A percentile compares a stretch with the other conserved stretches of the same genome.
Conservation (phyloP, 352 stramenopile genomes). For the Globisporangium echinulatum region DNA sequence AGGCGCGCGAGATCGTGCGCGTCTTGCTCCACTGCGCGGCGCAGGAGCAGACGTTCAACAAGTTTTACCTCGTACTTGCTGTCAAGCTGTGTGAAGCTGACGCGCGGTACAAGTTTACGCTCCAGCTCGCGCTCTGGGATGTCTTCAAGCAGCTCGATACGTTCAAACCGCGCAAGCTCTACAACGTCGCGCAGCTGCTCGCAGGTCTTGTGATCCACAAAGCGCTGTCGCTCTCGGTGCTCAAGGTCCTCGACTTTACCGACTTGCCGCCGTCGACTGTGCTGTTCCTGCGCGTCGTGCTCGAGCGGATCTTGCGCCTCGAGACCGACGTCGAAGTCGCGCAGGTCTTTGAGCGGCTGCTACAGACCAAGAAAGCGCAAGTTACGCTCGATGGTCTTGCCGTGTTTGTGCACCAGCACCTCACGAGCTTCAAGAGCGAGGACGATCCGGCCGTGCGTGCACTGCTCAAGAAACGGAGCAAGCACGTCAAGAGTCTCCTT, state of each 20-base stretch:
- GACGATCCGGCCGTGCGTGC: slow-evolving; percentile 26
- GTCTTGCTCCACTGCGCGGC: slow-evolving; percentile 93
- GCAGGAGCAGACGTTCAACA: slow-evolving; percentile 90
- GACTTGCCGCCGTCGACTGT: slow-evolving; percentile 78
- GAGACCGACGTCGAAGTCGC: slow-evolving; percentile 61
- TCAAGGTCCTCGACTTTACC: slow-evolving; percentile 93
- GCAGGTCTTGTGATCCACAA: slow-evolving; percentile 62
- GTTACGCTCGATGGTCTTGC: slow-evolving; percentile 72
- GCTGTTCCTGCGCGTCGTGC: slow-evolving; percentile 85
- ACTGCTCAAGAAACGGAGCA: slow-evolving; percentile 55
- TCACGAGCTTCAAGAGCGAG: slow-evolving; percentile 53
- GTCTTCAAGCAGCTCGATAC: slow-evolving; percentile 90
- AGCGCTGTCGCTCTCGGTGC: slow-evolving; percentile 69
- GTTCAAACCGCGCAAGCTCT: slow-evolving; percentile 81
- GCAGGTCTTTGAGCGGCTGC: slow-evolving; percentile 64
- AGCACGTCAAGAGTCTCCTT: slow-evolving; percentile 59
- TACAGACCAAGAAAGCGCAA: slow-evolving; percentile 77
- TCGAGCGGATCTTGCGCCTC: slow-evolving; percentile 66
- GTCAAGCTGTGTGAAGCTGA: slow-evolving; percentile 93
- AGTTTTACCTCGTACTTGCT: slow-evolving; percentile 93
- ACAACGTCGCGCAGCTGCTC: slow-evolving; percentile 87
- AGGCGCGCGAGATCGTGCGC: slow-evolving; percentile 92
- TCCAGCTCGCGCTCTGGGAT: slow-evolving; percentile 97
- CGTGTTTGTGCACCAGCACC: slow-evolving; percentile 77
- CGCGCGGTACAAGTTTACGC: slow-evolving; percentile 92